phyloP scores from a whole-genome alignment of 23 red algal species.

The Agarophyton chilense region DNA sequence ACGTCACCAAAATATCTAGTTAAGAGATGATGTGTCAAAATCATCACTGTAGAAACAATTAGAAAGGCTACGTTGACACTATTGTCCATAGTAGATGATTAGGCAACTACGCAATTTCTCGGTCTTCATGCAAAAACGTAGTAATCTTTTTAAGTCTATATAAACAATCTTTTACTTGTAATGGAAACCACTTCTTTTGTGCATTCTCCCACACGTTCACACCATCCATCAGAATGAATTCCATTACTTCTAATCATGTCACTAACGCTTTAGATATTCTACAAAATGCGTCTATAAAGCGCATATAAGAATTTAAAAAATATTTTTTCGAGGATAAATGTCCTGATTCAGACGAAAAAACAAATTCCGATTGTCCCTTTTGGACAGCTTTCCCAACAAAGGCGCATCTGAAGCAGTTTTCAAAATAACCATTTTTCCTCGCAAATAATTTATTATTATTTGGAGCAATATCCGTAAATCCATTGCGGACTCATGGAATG shows the following conservation, averaged over 20 bases:
- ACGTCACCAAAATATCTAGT: no score
- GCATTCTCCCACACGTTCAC: no score
- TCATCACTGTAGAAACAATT: no score
- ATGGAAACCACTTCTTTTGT: background rate
- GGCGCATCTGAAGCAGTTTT: background rate
- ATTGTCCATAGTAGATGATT: background rate
- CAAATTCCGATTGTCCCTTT: background rate
- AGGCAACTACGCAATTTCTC: background rate
- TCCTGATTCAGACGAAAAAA: background rate
- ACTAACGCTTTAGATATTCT: background rate
- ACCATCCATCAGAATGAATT: no score
- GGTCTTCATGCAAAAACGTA: background rate
- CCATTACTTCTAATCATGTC: background rate
- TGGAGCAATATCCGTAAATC: no score
- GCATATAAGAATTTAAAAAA: background rate
- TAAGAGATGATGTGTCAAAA: no score
- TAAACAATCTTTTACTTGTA: background rate
- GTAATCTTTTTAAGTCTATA: background rate
- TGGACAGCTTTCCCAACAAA: background rate
- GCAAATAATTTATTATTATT: no score
- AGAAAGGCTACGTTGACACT: no score
- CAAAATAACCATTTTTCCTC: slow-evolving; percentile 1
- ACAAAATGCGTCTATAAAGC: no score
- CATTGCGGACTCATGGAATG: no score
- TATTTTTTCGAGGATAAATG: background rate